These are phyloP conservation scores for Brassica incana DNA, from an alignment of 345 rosid genomes.

Conservation along the genomic window DNA sequence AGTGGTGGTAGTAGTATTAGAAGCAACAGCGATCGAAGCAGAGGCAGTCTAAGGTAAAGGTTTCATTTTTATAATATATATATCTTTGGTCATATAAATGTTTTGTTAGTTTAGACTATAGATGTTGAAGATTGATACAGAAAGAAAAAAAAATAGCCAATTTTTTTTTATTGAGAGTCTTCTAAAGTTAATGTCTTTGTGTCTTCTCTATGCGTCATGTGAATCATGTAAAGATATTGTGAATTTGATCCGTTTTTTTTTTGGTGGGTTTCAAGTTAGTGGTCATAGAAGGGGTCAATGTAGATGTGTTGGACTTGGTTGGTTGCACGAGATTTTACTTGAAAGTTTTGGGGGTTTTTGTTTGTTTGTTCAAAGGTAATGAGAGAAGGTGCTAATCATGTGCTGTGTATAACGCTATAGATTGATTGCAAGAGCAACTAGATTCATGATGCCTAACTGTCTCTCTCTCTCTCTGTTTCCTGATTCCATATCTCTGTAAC, in stretches of 20 bases:
- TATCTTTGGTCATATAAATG: not conserved
- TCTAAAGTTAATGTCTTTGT: not conserved
- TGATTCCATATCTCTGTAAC: not conserved
- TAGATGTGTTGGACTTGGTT: conserved; percentile 4
- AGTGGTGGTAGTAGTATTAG: conserved; percentile 51
- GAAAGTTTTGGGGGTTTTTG: not conserved
- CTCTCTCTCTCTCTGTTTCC: not conserved
- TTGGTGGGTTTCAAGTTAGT: conserved; percentile 5
- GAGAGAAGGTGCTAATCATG: conserved; percentile 2
- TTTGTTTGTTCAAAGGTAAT: not conserved
- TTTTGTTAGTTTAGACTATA: not conserved
- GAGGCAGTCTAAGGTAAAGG: conserved; percentile 43
- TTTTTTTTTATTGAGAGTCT: not conserved
- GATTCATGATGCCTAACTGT: conserved; percentile 9
- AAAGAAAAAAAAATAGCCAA: not conserved
- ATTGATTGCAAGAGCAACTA: not conserved
- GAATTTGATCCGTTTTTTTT: not conserved
- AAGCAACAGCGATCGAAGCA: conserved; percentile 43
- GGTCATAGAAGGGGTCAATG: conserved; percentile 17
- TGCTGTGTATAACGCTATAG: conserved; percentile 9
- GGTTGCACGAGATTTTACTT: conserved; percentile 13
- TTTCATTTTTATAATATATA: not conserved
- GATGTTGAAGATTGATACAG: not conserved
- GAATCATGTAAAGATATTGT: conserved; percentile 4
- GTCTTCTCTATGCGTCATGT: conserved; percentile 9